Evolutionary conservation across 768 basidiomycete species (phyloP).

Genomic region (Pisolithus microcarpus): DNA sequence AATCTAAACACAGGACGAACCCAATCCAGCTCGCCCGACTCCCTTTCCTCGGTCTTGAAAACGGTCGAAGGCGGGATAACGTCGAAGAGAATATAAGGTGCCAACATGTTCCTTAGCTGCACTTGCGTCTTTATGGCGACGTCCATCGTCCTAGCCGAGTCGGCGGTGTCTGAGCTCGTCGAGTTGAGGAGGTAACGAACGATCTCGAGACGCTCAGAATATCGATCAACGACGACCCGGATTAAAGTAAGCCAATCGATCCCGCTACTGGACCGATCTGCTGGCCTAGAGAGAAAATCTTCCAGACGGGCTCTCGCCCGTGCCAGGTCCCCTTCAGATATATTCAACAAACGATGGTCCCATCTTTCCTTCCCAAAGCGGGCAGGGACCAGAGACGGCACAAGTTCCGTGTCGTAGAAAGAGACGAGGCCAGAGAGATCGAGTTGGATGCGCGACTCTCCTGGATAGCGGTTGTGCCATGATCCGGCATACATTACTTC

Average conservation of each 20-base stretch:
- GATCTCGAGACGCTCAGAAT: too few species aligned
- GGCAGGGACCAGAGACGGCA: slow-evolving; percentile 26
- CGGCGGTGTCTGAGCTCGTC: too few species aligned
- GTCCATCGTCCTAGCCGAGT: not conserved
- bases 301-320: not conserved
- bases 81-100: not conserved
- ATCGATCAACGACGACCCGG: too few species aligned
- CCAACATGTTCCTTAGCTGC: not conserved
- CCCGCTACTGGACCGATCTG: not conserved
- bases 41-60: too few species aligned
- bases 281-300: not conserved
- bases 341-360: slow-evolving; percentile 30
- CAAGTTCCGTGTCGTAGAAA: slow-evolving; percentile 36
- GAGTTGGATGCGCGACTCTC: slow-evolving; percentile 37
- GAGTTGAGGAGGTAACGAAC: too few species aligned
- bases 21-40: too few species aligned
- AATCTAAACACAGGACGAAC: too few species aligned
- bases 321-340: slow-evolving; percentile 10
- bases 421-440: slow-evolving; percentile 38
- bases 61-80: too few species aligned
- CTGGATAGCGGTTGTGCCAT: slow-evolving; percentile 38
- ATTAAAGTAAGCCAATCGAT: not conserved
- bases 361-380: slow-evolving; percentile 25
- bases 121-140: not conserved
- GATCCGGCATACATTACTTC: slow-evolving; percentile 29